Percentiles rank a stretch among this genome's conserved stretches.
Evolutionary conservation across 2,329 filamentous ascomycete species (phyloP).

Genomic region (Nemania serpens): DNA sequence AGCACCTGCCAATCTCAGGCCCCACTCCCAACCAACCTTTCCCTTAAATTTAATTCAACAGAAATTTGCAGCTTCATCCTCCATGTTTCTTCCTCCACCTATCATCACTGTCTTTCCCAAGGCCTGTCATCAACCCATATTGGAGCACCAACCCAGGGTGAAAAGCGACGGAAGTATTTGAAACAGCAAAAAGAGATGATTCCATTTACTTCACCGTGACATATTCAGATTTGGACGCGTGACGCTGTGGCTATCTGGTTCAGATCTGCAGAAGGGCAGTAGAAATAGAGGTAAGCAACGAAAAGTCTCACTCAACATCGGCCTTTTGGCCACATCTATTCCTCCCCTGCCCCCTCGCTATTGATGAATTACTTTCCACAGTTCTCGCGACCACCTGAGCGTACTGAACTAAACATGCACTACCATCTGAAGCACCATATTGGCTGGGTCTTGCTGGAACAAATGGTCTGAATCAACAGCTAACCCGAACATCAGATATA

Average conservation of each 20-base stretch:
- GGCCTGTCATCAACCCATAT: not conserved
- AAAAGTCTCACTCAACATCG: not conserved
- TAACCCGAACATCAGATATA: conserved; percentile 24
- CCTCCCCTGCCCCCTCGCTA: conserved; percentile 36
- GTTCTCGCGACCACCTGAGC: conserved; percentile 67
- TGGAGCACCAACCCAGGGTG: not conserved
- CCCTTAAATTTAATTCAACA: conserved; percentile 25
- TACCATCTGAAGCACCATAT: conserved; percentile 68
- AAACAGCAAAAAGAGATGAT: not conserved
- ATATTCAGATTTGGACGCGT: not conserved
- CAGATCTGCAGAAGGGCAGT: no score
- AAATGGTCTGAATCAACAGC: conserved; percentile 15
- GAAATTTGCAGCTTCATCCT: conserved; percentile 22
- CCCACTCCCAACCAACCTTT: conserved; percentile 17
- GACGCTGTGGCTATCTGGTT: no score
- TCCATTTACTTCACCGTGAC: not conserved
- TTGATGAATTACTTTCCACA: conserved; percentile 63
- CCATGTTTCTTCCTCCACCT: not conserved
- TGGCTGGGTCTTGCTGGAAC: conserved; percentile 26
- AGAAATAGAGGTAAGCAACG: conserved; percentile 14
- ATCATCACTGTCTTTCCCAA: not conserved
- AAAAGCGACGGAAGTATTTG: not conserved
- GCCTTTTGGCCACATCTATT: not conserved
- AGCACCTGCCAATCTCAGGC: conserved; percentile 5
- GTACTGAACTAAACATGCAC: conserved; percentile 70